Percentiles rank a stretch among this genome's conserved stretches.
Conservation (phyloP, 257 asterid genomes). For the Solanum megistacrolobum region DNA sequence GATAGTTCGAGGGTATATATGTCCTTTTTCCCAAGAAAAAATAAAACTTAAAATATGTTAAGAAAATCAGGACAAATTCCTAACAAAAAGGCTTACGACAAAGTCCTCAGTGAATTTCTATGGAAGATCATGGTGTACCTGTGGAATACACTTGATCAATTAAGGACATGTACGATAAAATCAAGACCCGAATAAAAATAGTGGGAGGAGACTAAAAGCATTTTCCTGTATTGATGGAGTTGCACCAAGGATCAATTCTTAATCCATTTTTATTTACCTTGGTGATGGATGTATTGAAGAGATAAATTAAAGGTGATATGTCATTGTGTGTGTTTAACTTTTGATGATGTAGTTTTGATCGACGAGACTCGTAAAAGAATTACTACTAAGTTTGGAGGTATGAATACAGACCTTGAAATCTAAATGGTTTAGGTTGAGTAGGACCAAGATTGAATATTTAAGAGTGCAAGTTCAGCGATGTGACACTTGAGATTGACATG, state of each 20-base stretch:
- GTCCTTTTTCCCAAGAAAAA: no score
- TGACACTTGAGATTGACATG: no score
- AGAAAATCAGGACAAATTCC: no score
- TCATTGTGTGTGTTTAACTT: not conserved
- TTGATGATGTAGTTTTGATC: not conserved
- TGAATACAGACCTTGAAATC: not conserved
- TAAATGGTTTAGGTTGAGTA: not conserved
- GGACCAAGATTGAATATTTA: not conserved
- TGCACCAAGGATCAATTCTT: not conserved
- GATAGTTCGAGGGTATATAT: no score
- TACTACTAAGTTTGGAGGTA: not conserved
- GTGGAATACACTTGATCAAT: not conserved
- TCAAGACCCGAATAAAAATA: no score
- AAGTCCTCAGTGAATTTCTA: no score
- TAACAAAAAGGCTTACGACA: not conserved
- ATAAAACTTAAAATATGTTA: no score
- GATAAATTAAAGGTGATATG: not conserved
- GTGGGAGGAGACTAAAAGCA: not conserved
- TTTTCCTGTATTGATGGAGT: no score
- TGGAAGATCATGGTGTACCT: not conserved
- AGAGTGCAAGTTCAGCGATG: not conserved
- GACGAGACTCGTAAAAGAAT: no score
- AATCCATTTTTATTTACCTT: not conserved
- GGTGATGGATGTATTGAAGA: not conserved
- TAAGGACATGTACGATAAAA: no score